Conservation (phyloP, 2,329 filamentous ascomycete genomes). For the Monosporascus sp. region DNA sequence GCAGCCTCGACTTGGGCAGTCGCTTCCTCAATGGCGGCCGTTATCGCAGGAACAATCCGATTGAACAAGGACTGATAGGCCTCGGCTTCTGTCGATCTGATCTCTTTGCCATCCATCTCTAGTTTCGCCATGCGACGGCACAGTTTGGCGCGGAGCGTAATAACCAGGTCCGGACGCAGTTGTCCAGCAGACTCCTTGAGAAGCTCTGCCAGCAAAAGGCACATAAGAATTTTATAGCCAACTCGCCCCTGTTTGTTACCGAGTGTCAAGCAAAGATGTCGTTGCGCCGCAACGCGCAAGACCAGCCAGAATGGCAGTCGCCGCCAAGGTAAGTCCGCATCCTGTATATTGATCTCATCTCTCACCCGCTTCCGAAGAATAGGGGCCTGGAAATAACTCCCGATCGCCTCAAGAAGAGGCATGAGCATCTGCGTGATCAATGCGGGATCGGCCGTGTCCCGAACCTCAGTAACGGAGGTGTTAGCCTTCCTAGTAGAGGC, state of each 20-base stretch:
- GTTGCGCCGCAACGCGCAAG: constrained; percentile 51
- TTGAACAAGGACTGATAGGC: constrained; percentile 21
- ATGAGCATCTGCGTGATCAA: constrained; percentile 57
- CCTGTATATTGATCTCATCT: constrained; percentile 53
- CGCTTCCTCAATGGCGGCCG: constrained; percentile 22
- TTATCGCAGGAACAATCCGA: constrained; percentile 21
- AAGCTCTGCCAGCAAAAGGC: constrained; percentile 38
- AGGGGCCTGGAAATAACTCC: constrained; percentile 28
- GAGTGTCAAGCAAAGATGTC: constrained; percentile 39
- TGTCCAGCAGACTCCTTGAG: constrained; percentile 31
- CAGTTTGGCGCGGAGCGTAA: constrained; percentile 45
- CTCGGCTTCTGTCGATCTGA: neutral
- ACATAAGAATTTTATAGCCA: constrained; percentile 55
- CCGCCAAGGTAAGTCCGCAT: constrained; percentile 52
- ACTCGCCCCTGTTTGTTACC: constrained; percentile 36
- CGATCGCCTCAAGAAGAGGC: constrained; percentile 51
- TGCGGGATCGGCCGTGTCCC: constrained; percentile 52
- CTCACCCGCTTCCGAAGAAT: constrained; percentile 52
- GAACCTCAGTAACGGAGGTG: constrained; percentile 40
- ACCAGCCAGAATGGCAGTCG: constrained; percentile 57
- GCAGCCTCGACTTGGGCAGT: constrained; percentile 23
- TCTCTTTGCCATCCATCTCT: constrained; percentile 31
- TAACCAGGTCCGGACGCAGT: constrained; percentile 28
- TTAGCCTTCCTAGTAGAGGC: constrained; percentile 48
- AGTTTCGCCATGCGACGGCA: constrained; percentile 54